Conservation (phyloP, 1,284 basidiomycete species). For the Phellopilus nigrolimitatus region DNA sequence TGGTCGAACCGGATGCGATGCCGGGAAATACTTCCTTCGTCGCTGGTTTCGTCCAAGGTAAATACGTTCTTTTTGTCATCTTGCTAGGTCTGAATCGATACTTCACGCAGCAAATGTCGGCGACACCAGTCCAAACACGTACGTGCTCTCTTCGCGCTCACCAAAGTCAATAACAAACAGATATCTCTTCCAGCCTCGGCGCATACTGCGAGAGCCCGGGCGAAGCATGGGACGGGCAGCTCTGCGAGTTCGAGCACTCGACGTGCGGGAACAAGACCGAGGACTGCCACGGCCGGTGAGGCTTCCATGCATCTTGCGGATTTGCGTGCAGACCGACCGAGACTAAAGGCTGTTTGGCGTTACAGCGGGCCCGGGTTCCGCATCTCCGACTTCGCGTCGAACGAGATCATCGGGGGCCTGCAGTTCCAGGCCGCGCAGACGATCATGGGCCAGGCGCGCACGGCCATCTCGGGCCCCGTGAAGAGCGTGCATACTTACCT, state of each 20-base stretch:
- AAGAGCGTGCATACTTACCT: slow-evolving; percentile 63
- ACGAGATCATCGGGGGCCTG: slow-evolving; percentile 58
- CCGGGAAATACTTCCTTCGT: slow-evolving; percentile 69
- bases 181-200: too few species aligned
- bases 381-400: slow-evolving; percentile 68
- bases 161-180: too few species aligned
- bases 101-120: slow-evolving; percentile 62
- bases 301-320: slow-evolving; percentile 5
- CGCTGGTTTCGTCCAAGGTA: slow-evolving; percentile 73
- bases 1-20: slow-evolving; percentile 55
- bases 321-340: neutral
- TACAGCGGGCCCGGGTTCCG: slow-evolving; percentile 66
- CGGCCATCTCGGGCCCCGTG: slow-evolving; percentile 50
- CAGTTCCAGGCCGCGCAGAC: slow-evolving; percentile 63
- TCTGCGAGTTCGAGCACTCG: slow-evolving; percentile 62
- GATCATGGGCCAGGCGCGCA: slow-evolving; percentile 42
- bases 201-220: slow-evolving; percentile 77
- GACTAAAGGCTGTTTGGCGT: neutral
- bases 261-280: slow-evolving; percentile 68
- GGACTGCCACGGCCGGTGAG: slow-evolving; percentile 67
- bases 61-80: slow-evolving; percentile 21
- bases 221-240: slow-evolving; percentile 56
- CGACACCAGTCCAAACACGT: slow-evolving; percentile 75
- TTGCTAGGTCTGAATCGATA: neutral
- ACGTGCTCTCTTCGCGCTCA: too few species aligned